Evolutionary conservation across 2,329 filamentous ascomycete species (phyloP).

Genomic region (Fusarium begoniae): DNA sequence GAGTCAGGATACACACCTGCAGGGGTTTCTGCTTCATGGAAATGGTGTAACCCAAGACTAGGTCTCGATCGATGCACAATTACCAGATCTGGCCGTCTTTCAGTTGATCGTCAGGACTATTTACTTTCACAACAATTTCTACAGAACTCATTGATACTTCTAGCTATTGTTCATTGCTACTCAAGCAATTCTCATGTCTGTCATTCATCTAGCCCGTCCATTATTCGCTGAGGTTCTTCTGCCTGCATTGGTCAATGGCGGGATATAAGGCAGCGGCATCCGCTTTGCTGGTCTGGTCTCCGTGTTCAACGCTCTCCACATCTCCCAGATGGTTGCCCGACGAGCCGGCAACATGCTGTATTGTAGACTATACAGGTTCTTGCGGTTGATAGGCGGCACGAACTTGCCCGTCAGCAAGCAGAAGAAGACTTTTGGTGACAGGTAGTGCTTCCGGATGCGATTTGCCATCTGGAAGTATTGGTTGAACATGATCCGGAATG

Average conservation of each 20-base stretch:
- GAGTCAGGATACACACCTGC: background rate
- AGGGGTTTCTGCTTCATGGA: background rate
- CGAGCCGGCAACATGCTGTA: conserved; percentile 95
- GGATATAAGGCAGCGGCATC: conserved; percentile 49
- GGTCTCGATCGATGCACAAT: background rate
- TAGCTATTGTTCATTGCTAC: conserved; percentile 6
- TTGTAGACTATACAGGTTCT: conserved; percentile 94
- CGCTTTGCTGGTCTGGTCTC: conserved; percentile 57
- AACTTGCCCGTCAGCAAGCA: conserved; percentile 91
- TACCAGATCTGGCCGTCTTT: background rate
- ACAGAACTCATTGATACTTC: background rate
- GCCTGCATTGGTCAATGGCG: conserved; percentile 45
- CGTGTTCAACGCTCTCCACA: conserved; percentile 79
- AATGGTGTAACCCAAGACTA: background rate
- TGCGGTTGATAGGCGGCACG: conserved; percentile 92
- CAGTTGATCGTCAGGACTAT: background rate
- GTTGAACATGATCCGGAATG: conserved; percentile 93
- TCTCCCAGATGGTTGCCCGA: conserved; percentile 81
- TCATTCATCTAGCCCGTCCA: conserved; percentile 42
- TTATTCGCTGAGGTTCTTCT: conserved; percentile 42
- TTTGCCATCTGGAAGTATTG: conserved; percentile 96
- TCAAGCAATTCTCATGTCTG: conserved; percentile 1
- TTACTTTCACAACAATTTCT: background rate
- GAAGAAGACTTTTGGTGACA: conserved; percentile 86
- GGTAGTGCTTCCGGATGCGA: conserved; percentile 93